Evolutionary conservation across 148 eudicot genomes (phyloP).

Genomic region (Rhododendron henanense): DNA sequence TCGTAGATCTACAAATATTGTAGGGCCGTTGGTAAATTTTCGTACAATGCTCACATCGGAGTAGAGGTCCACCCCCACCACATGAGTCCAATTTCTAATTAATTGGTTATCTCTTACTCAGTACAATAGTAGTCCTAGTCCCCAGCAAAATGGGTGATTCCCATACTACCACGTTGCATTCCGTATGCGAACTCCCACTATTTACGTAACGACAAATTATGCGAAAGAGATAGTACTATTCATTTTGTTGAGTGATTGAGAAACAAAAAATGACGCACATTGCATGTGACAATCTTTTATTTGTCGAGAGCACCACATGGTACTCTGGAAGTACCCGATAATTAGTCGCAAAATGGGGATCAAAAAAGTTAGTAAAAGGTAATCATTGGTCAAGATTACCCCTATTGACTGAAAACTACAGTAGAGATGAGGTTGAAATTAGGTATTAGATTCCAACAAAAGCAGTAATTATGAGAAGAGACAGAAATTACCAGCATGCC

Average conservation of each 20-base stretch:
- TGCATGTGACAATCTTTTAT: too few species aligned
- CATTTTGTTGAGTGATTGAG: too few species aligned
- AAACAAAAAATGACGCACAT: too few species aligned
- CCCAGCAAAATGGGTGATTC: neutral
- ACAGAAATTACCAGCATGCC: slow-evolving; percentile 68
- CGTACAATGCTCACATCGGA: neutral
- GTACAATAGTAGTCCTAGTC: neutral
- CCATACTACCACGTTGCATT: neutral
- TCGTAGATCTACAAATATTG: neutral
- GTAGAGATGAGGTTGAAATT: neutral
- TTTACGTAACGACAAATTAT: too few species aligned
- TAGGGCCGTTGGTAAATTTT: neutral
- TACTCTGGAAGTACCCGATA: neutral
- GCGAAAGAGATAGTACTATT: too few species aligned
- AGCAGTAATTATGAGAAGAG: neutral
- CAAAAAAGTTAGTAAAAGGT: too few species aligned
- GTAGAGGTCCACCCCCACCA: neutral
- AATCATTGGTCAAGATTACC: slow-evolving; percentile 1
- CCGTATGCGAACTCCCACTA: neutral
- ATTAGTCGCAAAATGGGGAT: neutral
- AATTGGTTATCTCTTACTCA: neutral
- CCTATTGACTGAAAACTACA: neutral
- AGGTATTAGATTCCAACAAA: neutral
- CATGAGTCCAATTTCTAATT: neutral
- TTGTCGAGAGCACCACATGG: too few species aligned